phyloP scores from a whole-genome alignment of 2,329 filamentous ascomycete species.

The Calonectria henricotiae region DNA sequence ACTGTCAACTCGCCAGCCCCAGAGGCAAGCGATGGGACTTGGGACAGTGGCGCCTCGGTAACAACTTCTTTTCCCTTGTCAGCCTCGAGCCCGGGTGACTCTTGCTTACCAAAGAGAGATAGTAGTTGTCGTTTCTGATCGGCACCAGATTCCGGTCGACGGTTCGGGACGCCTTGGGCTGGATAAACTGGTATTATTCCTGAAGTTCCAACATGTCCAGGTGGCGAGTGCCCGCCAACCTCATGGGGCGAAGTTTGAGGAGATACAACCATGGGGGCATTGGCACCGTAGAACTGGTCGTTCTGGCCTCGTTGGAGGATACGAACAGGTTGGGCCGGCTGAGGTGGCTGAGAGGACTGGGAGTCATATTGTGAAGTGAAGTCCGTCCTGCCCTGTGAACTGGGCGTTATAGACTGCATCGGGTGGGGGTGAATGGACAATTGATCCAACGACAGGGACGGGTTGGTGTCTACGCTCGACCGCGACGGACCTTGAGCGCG shows the following conservation, averaged over 20 bases:
- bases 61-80: slow-evolving; percentile 51
- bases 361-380: slow-evolving; percentile 42
- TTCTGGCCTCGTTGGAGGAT: slow-evolving; percentile 59
- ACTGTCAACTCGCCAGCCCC: slow-evolving; percentile 55
- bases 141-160: slow-evolving; percentile 51
- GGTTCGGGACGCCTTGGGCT: slow-evolving; percentile 30
- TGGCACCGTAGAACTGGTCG: slow-evolving; percentile 45
- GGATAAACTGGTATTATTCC: slow-evolving; percentile 43
- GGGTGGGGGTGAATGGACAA: slow-evolving; percentile 44
- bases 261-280: slow-evolving; percentile 38
- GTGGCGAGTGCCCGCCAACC: slow-evolving; percentile 42
- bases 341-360: slow-evolving; percentile 36
- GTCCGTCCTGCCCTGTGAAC: slow-evolving; percentile 41
- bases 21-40: slow-evolving; percentile 64
- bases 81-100: slow-evolving; percentile 48
- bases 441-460: slow-evolving; percentile 44
- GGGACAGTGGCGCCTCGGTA: slow-evolving; percentile 54
- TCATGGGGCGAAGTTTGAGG: slow-evolving; percentile 48
- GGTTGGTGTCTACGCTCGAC: slow-evolving; percentile 40
- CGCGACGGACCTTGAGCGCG: slow-evolving; percentile 40
- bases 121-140: slow-evolving; percentile 64
- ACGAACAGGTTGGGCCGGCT: slow-evolving; percentile 52
- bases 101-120: slow-evolving; percentile 74
- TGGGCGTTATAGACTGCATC: slow-evolving; percentile 38
- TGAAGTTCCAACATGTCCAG: slow-evolving; percentile 44